A percentile compares a stretch with the other conserved stretches of the same genome.
phyloP scores from a whole-genome alignment of 352 stramenopile genomes.

The Globisporangium takayamanum region DNA sequence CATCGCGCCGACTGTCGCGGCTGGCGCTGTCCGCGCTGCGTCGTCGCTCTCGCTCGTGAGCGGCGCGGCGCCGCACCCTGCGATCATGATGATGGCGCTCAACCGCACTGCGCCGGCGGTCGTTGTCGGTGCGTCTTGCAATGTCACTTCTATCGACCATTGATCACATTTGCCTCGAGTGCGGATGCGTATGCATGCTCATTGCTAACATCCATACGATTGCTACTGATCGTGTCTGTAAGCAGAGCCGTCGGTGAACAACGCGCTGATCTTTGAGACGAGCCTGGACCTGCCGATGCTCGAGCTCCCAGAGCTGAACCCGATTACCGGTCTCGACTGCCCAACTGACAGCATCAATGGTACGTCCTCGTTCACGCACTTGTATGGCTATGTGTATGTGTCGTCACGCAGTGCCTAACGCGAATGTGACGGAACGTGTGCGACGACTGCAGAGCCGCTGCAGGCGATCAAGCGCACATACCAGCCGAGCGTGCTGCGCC shows the following conservation, averaged over 20 bases:
- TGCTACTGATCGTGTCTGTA: background rate
- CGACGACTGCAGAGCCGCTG: slow-evolving; percentile 39
- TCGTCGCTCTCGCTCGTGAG: slow-evolving; percentile 6
- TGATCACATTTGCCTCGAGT: background rate
- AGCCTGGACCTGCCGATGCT: slow-evolving; percentile 7
- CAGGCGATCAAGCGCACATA: slow-evolving; percentile 82
- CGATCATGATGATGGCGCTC: slow-evolving; percentile 14
- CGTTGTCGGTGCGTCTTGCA: slow-evolving; percentile 5
- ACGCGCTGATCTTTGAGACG: slow-evolving; percentile 15
- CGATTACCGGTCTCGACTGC: slow-evolving; percentile 11
- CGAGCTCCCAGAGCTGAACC: slow-evolving; percentile 14
- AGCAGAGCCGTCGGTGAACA: slow-evolving; percentile 11
- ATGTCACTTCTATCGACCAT: background rate
- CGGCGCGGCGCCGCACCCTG: slow-evolving; percentile 7
- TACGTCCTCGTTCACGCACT: background rate
- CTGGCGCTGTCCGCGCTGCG: slow-evolving; percentile 2
- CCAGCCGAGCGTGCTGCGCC: slow-evolving; percentile 79
- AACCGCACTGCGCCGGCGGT: slow-evolving; percentile 8
- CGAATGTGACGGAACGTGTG: background rate
- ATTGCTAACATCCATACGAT: background rate
- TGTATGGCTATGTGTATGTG: background rate
- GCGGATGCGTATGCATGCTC: background rate
- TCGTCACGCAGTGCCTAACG: background rate
- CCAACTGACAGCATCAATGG: slow-evolving; percentile 13
- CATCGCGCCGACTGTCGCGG: slow-evolving; percentile 5